phyloP scores from a whole-genome alignment of 1,284 basidiomycete species.

The Ustilago trichophora region DNA sequence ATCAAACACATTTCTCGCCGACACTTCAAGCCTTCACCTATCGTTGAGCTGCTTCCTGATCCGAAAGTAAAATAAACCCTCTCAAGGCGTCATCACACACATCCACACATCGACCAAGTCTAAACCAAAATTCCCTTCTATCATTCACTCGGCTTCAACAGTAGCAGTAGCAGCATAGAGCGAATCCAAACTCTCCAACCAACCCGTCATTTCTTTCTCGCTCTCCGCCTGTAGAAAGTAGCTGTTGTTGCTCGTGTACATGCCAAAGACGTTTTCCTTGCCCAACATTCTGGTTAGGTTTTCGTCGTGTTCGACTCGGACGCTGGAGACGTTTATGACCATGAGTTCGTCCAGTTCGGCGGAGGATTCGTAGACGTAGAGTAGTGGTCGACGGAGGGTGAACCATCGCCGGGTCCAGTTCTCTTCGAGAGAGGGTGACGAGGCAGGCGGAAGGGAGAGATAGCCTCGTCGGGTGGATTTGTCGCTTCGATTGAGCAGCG shows the following conservation, averaged over 20 bases:
- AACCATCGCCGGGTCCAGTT: slow-evolving; percentile 86
- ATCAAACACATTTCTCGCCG: no score
- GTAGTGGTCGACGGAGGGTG: slow-evolving; percentile 83
- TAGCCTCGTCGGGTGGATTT: slow-evolving; percentile 83
- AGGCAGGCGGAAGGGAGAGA: slow-evolving; percentile 80
- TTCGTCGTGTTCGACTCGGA: slow-evolving; percentile 84
- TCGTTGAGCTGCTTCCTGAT: no score
- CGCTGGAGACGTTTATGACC: slow-evolving; percentile 84
- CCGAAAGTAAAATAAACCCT: no score
- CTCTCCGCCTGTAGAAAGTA: slow-evolving; percentile 53
- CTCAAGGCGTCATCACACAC: no score
- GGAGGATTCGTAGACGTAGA: slow-evolving; percentile 83
- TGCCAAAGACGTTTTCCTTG: slow-evolving; percentile 48
- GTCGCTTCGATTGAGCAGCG: slow-evolving; percentile 71
- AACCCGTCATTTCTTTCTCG: slow-evolving; percentile 35
- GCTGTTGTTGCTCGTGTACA: slow-evolving; percentile 52
- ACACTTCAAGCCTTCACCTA: no score
- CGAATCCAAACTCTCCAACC: slow-evolving; percentile 39
- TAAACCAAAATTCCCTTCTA: no score
- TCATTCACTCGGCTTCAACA: no score
- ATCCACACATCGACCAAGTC: no score
- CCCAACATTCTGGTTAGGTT: slow-evolving; percentile 85
- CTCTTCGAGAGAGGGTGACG: slow-evolving; percentile 78
- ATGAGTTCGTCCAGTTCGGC: slow-evolving; percentile 81
- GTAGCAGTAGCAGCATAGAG: no score